These are phyloP conservation scores for Periconia macrospinosa DNA, from an alignment of 2,329 filamentous ascomycete species.

Conservation along the genomic window DNA sequence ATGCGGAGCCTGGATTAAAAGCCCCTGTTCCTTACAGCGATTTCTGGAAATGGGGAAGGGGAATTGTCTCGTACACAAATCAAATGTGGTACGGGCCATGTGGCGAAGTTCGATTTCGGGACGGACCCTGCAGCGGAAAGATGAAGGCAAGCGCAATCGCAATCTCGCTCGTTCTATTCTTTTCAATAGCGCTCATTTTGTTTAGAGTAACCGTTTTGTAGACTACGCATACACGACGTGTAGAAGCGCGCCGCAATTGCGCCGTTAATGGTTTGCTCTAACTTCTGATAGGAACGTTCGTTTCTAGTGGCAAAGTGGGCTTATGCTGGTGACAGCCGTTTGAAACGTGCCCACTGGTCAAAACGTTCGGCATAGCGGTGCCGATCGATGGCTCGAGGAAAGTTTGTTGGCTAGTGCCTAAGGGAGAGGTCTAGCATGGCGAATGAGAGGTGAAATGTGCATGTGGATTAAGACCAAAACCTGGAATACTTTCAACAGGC, in stretches of 20 bases:
- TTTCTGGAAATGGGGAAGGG: slow-evolving; percentile 14
- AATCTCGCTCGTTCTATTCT: slow-evolving; percentile 5
- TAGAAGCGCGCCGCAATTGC: background rate
- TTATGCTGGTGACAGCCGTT: slow-evolving; percentile 11
- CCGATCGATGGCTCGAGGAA: slow-evolving; percentile 19
- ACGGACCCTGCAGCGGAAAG: slow-evolving; percentile 16
- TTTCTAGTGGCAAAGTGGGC: background rate
- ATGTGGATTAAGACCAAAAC: background rate
- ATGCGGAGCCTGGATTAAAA: slow-evolving; percentile 2
- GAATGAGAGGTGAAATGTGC: slow-evolving; percentile 17
- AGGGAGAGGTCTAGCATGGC: slow-evolving; percentile 15
- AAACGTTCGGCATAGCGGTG: slow-evolving; percentile 17
- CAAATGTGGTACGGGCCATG: slow-evolving; percentile 14
- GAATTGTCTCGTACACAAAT: slow-evolving; percentile 16
- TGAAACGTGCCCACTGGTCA: slow-evolving; percentile 24
- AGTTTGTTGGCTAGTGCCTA: slow-evolving; percentile 1
- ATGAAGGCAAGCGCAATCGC: slow-evolving; percentile 1
- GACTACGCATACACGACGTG: background rate
- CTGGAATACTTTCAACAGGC: background rate
- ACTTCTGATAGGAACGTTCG: background rate
- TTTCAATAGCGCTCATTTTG: background rate
- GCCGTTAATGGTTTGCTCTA: background rate
- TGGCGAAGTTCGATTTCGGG: slow-evolving; percentile 13
- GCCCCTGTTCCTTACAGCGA: slow-evolving; percentile 2
- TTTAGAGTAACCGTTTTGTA: background rate